A percentile compares a stretch with the other conserved stretches of the same genome.
Conservation (phyloP, 768 basidiomycete genomes). For the Russula foetens region DNA sequence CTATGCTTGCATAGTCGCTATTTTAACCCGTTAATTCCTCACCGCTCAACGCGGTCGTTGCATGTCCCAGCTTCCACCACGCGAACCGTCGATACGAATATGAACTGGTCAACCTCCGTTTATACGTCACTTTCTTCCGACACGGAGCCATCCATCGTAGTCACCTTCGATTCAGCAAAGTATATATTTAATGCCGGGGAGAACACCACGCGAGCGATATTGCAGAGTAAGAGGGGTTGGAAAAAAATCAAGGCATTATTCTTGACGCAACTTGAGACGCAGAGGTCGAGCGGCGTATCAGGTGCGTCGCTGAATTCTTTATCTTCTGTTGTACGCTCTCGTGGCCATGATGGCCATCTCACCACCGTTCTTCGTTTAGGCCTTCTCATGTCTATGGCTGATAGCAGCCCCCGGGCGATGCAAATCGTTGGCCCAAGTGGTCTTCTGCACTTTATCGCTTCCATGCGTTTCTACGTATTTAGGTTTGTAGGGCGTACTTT, state of each 20-base stretch:
- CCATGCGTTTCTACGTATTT: slow-evolving; percentile 57
- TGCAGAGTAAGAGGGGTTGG: slow-evolving; percentile 59
- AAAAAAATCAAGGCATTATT: slow-evolving; percentile 65
- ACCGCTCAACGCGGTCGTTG: not conserved
- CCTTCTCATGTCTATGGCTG: slow-evolving; percentile 72
- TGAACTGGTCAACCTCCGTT: slow-evolving; percentile 60
- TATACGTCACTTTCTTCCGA: slow-evolving; percentile 57
- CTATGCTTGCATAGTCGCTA: slow-evolving; percentile 21
- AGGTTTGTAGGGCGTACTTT: slow-evolving; percentile 38
- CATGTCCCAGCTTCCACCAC: not conserved
- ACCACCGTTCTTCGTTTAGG: slow-evolving; percentile 34
- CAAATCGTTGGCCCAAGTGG: slow-evolving; percentile 68
- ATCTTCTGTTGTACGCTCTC: not conserved
- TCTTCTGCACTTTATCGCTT: slow-evolving; percentile 58
- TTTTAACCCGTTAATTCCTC: not conserved
- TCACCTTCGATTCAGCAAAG: slow-evolving; percentile 69
- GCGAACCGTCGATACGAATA: slow-evolving; percentile 14
- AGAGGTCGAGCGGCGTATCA: slow-evolving; percentile 62
- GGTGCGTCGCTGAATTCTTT: slow-evolving; percentile 38
- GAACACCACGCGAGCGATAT: slow-evolving; percentile 64
- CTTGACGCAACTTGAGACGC: slow-evolving; percentile 54
- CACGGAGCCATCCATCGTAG: slow-evolving; percentile 68
- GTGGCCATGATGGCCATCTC: not conserved
- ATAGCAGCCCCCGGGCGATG: slow-evolving; percentile 50
- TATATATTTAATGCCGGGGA: slow-evolving; percentile 89